Conservation (phyloP, 2,329 filamentous ascomycete genomes). For the Alternaria gaisen region DNA sequence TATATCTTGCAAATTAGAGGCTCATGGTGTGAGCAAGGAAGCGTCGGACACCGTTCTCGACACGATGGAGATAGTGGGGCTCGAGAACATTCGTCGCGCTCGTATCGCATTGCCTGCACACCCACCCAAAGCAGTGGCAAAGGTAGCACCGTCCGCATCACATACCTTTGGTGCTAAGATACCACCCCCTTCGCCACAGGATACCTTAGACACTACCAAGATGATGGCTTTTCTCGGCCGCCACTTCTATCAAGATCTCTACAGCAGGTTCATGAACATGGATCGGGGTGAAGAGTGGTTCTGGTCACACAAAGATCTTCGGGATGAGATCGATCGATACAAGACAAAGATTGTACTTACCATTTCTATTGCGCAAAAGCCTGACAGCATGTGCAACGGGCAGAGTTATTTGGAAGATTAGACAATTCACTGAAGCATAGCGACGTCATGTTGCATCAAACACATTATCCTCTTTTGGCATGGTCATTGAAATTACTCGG, state of each 20-base stretch:
- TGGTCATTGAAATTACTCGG: background rate
- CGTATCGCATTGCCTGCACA: constrained; percentile 36
- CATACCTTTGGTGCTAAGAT: constrained; percentile 16
- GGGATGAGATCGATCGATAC: constrained; percentile 34
- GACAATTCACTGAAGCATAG: background rate
- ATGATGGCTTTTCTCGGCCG: constrained; percentile 41
- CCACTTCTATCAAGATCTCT: constrained; percentile 38
- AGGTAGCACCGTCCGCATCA: constrained; percentile 13
- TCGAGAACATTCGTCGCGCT: constrained; percentile 39
- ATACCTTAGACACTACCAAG: constrained; percentile 29
- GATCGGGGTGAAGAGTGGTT: constrained; percentile 39
- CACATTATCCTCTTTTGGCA: background rate
- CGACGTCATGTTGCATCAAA: background rate
- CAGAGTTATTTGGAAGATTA: constrained; percentile 35
- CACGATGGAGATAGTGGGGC: constrained; percentile 40
- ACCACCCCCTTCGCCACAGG: constrained; percentile 28
- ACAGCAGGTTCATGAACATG: constrained; percentile 28
- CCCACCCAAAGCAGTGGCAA: constrained; percentile 19
- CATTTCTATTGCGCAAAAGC: constrained; percentile 36
- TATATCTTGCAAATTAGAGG: constrained; percentile 31
- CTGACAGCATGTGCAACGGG: constrained; percentile 8
- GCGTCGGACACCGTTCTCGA: constrained; percentile 39
- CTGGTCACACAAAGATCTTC: constrained; percentile 32
- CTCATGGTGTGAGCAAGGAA: constrained; percentile 32
- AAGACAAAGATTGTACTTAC: constrained; percentile 41